Evolutionary conservation across 2,329 filamentous ascomycete genomes (phyloP).

Genomic region (Apiospora koreana): DNA sequence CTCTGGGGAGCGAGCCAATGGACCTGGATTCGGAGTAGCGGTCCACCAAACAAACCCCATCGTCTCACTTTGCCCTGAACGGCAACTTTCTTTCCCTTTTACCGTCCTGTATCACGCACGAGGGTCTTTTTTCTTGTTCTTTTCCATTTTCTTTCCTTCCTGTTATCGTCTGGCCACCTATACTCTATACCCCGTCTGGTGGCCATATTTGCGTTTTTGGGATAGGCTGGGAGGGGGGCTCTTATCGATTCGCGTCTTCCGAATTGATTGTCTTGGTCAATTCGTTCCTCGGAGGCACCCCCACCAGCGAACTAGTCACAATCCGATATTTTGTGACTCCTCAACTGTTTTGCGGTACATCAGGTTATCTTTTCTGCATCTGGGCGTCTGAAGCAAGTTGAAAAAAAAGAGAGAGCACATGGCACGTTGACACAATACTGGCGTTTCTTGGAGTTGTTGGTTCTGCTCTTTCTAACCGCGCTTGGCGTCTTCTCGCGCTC

Average conservation of each 20-base stretch:
- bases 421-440: neutral
- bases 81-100: neutral
- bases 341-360: neutral
- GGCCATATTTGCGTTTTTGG: neutral
- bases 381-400: conserved; percentile 1
- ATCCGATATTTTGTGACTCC: neutral
- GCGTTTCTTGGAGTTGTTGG: conserved; percentile 3
- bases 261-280: neutral
- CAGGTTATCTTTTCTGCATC: neutral
- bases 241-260: neutral
- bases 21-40: neutral
- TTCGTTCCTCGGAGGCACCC: neutral
- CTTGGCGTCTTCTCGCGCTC: neutral
- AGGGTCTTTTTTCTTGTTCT: neutral
- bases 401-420: neutral
- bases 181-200: conserved; percentile 9
- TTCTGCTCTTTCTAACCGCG: neutral
- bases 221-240: neutral
- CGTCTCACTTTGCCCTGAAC: neutral
- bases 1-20: conserved; percentile 12
- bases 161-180: neutral
- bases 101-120: neutral
- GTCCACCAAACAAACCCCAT: neutral
- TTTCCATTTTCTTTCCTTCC: neutral
- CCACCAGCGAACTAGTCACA: neutral